Base-by-base conservation (phyloP, 2,329 filamentous ascomycete species). In the Myotisia sp. region DNA sequence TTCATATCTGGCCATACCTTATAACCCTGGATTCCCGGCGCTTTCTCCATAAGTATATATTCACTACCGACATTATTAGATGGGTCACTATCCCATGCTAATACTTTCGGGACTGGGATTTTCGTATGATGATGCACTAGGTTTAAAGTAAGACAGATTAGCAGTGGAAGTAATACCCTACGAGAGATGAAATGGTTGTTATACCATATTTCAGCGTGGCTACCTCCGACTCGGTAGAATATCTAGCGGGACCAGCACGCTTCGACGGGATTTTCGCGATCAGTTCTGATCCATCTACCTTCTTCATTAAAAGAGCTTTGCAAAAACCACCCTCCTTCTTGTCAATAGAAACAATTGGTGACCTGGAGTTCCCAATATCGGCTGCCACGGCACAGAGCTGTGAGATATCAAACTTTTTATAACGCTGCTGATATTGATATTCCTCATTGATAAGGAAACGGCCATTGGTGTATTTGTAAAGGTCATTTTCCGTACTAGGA, bases 381-480 rank as follows among this genome's bases (percentile, higher is more conserved):
- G 45, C 42, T 35, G 42, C 42, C 22, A 43, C 19, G 19, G 38
- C 26, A 29, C 48, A 47, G 19, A 53, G 48, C 3, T 37, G 39
- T 18, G 46, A 38, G 2, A 53, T 1, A n/a, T 48, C 14, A 23
- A 52, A 53, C 13, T 36, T 30, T 6, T 42, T 14, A 36, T 51
- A 50, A 9, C 47, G 46, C 24, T 42, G 37, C 17, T 10, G 27
- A 13, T 42, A 19, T 34, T 52, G 45, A 14, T 26, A 31, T 20
- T 48, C 8, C 36, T 52, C 48, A 27, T 51, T 27, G 5, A 42
- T 33, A 7, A 52, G 46, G 20, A 52, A 53, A 21, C 39, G 41
- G 6, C 49, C 49, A 40, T 48, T 51, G 1, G 49, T 51, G 12
- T 52, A 54, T 5, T 27, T n/a, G 21, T 48, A 52, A 8, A 51